Conservation (phyloP, 2,329 filamentous ascomycete species). For the Aspergillus latus region DNA sequence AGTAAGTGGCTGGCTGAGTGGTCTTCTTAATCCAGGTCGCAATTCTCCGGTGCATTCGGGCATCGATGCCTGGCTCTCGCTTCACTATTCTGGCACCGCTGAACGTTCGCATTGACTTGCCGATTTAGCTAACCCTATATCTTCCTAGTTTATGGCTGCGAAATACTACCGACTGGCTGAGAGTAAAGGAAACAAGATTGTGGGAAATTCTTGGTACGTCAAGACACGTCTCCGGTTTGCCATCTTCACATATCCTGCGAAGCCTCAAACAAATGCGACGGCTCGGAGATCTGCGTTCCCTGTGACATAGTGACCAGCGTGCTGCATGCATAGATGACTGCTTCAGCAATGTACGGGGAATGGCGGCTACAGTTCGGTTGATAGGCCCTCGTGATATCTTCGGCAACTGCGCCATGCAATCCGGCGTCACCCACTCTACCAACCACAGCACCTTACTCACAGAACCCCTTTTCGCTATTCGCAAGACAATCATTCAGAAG, state of each 20-base stretch:
- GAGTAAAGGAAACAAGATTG: slow-evolving; percentile 79
- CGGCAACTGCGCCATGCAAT: slow-evolving; percentile 19
- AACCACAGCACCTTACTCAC: slow-evolving; percentile 19
- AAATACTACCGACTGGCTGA: slow-evolving; percentile 92
- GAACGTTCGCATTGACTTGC: slow-evolving; percentile 12
- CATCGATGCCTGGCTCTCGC: slow-evolving; percentile 33
- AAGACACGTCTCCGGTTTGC: slow-evolving; percentile 4
- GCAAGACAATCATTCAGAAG: not conserved
- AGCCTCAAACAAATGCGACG: slow-evolving; percentile 9
- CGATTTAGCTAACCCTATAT: slow-evolving; percentile 11
- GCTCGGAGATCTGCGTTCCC: slow-evolving; percentile 1
- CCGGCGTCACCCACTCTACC: slow-evolving; percentile 19
- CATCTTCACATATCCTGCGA: slow-evolving; percentile 6
- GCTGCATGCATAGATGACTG: slow-evolving; percentile 17
- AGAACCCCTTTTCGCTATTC: not conserved
- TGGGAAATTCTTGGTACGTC: slow-evolving; percentile 93
- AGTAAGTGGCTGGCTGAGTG: slow-evolving; percentile 59
- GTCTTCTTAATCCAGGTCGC: not conserved
- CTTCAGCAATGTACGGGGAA: slow-evolving; percentile 9
- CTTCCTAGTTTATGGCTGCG: slow-evolving; percentile 59
- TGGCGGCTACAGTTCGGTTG: slow-evolving; percentile 18
- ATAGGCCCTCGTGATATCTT: slow-evolving; percentile 23
- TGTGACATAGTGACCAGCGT: slow-evolving; percentile 9
- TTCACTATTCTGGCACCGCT: slow-evolving; percentile 24
- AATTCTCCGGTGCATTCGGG: slow-evolving; percentile 20